Evolutionary conservation across 805 yeast genomes (phyloP).

Genomic region (Yarrowia sp.): DNA sequence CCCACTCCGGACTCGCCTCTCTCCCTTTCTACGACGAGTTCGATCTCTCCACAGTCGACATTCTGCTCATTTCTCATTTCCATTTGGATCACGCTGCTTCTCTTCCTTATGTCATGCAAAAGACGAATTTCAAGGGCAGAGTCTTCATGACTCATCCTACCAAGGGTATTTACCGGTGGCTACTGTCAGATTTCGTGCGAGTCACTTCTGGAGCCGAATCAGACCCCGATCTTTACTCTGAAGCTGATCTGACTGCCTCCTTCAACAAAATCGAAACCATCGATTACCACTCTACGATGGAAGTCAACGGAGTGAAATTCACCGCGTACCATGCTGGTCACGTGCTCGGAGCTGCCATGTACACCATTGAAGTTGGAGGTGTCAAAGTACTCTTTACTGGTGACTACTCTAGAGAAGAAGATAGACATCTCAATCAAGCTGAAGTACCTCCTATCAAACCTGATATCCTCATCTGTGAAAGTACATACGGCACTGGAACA

Average conservation of each 20-base stretch:
- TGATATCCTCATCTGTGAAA: constrained; percentile 87
- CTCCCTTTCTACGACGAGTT: constrained; percentile 95
- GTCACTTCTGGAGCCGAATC: constrained; percentile 57
- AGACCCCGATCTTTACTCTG: constrained; percentile 63
- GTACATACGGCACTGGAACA: constrained; percentile 97
- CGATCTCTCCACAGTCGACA: constrained; percentile 83
- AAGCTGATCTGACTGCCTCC: constrained; percentile 83
- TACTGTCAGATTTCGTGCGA: constrained; percentile 87
- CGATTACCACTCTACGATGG: constrained; percentile 93
- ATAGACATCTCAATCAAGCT: constrained; percentile 91
- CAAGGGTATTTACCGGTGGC: constrained; percentile 95
- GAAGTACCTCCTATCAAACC: constrained; percentile 89
- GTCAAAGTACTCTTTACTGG: constrained; percentile 88
- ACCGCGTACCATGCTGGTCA: constrained; percentile 99
- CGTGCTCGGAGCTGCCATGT: constrained; percentile 98
- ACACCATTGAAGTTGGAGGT: constrained; percentile 91
- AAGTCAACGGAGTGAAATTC: constrained; percentile 89
- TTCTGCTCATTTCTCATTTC: constrained; percentile 86
- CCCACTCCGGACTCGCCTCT: constrained; percentile 82
- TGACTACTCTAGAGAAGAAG: constrained; percentile 93
- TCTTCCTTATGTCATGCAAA: constrained; percentile 96
- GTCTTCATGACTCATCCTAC: constrained; percentile 99
- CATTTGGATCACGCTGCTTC: constrained; percentile 98
- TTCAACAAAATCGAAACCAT: constrained; percentile 90
- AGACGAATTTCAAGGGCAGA: constrained; percentile 88